Evolutionary conservation across 2,329 filamentous ascomycete genomes (phyloP).

Genomic region (Fusarium sp.): DNA sequence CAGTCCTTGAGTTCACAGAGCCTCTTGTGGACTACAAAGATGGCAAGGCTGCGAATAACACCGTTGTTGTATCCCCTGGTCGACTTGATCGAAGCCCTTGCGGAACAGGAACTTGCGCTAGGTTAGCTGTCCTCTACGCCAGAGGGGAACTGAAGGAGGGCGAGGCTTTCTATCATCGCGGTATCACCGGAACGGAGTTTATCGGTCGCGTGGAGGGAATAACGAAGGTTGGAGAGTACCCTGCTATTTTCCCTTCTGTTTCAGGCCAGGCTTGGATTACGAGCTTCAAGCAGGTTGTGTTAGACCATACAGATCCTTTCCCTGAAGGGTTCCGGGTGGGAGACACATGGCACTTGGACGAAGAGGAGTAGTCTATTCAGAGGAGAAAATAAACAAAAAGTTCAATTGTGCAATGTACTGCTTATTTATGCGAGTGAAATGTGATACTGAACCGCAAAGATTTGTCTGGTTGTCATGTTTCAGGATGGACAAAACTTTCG

Average conservation of each 20-base stretch:
- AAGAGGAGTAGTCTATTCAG: constrained; percentile 1
- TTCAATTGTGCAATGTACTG: too few relatives aligned
- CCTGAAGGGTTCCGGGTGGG: constrained; percentile 34
- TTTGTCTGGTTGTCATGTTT: too few relatives aligned
- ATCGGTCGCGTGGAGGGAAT: constrained; percentile 17
- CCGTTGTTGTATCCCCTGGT: constrained; percentile 34
- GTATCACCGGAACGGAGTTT: constrained; percentile 35
- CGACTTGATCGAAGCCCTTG: constrained; percentile 37
- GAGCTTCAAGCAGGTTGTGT: constrained; percentile 34
- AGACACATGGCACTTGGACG: constrained; percentile 29
- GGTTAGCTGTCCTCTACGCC: constrained; percentile 29
- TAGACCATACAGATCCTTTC: constrained; percentile 35
- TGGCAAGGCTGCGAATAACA: constrained; percentile 28
- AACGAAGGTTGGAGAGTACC: constrained; percentile 20
- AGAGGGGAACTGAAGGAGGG: constrained; percentile 27
- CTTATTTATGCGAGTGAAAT: too few relatives aligned
- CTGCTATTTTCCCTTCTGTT: constrained; percentile 30
- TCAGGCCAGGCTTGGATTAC: constrained; percentile 35
- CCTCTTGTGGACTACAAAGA: constrained; percentile 12
- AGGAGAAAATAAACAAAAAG: too few relatives aligned
- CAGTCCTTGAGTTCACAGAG: constrained; percentile 37
- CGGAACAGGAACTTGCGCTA: constrained; percentile 38
- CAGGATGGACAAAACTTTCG: too few relatives aligned
- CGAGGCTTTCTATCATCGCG: constrained; percentile 26
- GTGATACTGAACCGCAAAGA: too few relatives aligned